Base-by-base conservation (phyloP, 768 basidiomycete genomes). In the Tylopilus plumbeoviolaceoides region DNA sequence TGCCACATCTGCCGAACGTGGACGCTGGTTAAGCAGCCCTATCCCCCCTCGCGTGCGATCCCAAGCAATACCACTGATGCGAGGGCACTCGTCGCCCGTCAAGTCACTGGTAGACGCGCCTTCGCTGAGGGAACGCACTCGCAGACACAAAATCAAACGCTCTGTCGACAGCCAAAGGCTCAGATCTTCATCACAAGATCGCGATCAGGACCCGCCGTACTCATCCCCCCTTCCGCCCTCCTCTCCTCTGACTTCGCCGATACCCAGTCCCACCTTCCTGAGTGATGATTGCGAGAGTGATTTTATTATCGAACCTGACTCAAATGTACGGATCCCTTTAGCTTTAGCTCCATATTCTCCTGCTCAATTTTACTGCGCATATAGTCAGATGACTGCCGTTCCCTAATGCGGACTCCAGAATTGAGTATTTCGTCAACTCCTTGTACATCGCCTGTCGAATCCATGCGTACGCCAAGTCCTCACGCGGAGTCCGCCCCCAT, bases 11-110 rank as follows among this genome's bases (percentile, higher is more conserved):
- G 75, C 79, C 8, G 82, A 84, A 59, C 81, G 82, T 48, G 82
- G 81, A 8, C 74, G 75, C 50, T 83, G 82, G 82, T 72, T 73
- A 56, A 78, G 70, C 51, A 80, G 82, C 55, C 80, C 79, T 2
- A 63, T 75, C 8, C 21, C 64, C n/a, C n/a, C n/a, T 18, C 59
- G 56, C 18, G 50, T 48, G 20, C 65, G 56, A 33, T 40, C 65
- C 1, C 48, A 57, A 33, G 35, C 41, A 0, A 58, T 49, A 45
- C 58, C 39, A 57, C 63, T 38, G 17, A 40, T 35, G 27, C 58
- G 58, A 10, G 56, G 65, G 5, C 52, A 57, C 30, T 70, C 67
- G 4, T 63, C 66, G 10, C 63, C 66, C 6, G 20, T 64, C 21
- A 64, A 56, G 51, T 33, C 45, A 35, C 15, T 0, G n/a, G n/a